Conservation (phyloP, 192 early-diverging fungal genomes). For the Coemansia biformis region DNA sequence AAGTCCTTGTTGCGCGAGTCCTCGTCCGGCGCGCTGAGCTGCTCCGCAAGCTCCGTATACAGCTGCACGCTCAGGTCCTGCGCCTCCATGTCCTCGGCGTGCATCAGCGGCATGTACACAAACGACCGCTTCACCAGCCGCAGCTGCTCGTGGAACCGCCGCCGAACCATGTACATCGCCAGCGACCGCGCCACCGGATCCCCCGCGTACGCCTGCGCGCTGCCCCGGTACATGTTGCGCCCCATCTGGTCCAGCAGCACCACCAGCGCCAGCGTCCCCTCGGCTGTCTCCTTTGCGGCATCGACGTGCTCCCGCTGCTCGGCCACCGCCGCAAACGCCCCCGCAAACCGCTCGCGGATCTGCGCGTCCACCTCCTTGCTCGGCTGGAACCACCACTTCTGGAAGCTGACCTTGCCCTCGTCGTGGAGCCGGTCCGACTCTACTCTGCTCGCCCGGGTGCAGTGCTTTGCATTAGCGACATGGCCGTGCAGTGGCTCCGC, state of each 20-base stretch:
- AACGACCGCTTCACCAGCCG: slow-evolving; percentile 51
- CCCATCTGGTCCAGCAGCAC: slow-evolving; percentile 61
- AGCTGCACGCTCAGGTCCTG: slow-evolving; percentile 54
- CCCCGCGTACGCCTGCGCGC: slow-evolving; percentile 51
- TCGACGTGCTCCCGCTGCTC: slow-evolving; percentile 39
- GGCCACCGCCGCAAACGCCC: slow-evolving; percentile 6
- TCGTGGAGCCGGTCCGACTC: slow-evolving; percentile 45
- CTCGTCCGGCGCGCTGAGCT: slow-evolving; percentile 35
- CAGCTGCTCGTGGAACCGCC: slow-evolving; percentile 49
- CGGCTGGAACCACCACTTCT: slow-evolving; percentile 49
- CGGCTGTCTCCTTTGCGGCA: slow-evolving; percentile 32
- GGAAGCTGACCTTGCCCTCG: slow-evolving; percentile 35
- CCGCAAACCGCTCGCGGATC: slow-evolving; percentile 25
- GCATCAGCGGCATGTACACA: slow-evolving; percentile 59
- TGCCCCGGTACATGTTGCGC: slow-evolving; percentile 58
- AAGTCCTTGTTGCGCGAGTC: slow-evolving; percentile 27
- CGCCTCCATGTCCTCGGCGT: slow-evolving; percentile 57
- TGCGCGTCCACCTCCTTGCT: slow-evolving; percentile 26
- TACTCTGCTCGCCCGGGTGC: too few relatives aligned
- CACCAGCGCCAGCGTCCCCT: slow-evolving; percentile 46
- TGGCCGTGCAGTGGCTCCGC: too few relatives aligned
- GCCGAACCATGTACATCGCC: slow-evolving; percentile 48
- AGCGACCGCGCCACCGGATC: slow-evolving; percentile 53
- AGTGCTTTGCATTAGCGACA: too few relatives aligned
- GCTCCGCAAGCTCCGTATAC: slow-evolving; percentile 44